Percentiles rank a stretch among this genome's conserved stretches.
Evolutionary conservation across 306 rosid genomes (phyloP).

Genomic region (Quercus aquifolioides): DNA sequence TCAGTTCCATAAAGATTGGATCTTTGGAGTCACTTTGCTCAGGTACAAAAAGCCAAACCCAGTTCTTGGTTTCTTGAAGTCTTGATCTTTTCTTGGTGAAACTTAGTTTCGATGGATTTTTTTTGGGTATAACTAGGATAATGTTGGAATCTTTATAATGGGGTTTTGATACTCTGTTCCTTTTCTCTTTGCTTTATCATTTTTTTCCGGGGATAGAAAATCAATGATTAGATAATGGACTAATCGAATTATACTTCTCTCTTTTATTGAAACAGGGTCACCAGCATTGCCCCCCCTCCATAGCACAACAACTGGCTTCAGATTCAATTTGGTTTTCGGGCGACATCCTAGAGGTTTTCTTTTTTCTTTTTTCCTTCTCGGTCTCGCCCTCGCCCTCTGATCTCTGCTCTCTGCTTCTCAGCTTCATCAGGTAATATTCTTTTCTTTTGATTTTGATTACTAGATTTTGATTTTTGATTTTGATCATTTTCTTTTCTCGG

Average conservation of each 20-base stretch:
- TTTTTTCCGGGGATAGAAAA: too few species aligned
- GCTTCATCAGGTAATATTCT: too few species aligned
- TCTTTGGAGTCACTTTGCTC: conserved; percentile 43
- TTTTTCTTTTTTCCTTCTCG: too few species aligned
- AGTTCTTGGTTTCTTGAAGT: not conserved
- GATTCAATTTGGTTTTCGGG: too few species aligned
- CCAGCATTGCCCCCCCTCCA: conserved; percentile 49
- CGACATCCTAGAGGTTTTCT: too few species aligned
- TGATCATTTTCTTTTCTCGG: too few species aligned
- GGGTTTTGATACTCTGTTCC: too few species aligned
- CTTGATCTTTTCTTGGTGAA: not conserved
- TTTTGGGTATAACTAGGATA: not conserved
- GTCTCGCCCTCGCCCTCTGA: not conserved
- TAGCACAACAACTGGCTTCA: conserved; percentile 4
- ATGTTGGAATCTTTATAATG: too few species aligned
- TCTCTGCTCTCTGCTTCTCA: too few species aligned
- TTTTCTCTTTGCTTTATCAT: too few species aligned
- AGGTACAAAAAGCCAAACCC: conserved; percentile 29
- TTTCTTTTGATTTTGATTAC: too few species aligned
- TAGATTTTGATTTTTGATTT: too few species aligned
- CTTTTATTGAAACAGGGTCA: conserved; percentile 25
- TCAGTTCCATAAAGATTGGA: not conserved
- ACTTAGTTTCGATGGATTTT: not conserved
- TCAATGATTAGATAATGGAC: not conserved
- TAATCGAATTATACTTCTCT: not conserved